Evolutionary conservation across 2,329 filamentous ascomycete species (phyloP).

Genomic region (Neopestalotiopsis rosae): DNA sequence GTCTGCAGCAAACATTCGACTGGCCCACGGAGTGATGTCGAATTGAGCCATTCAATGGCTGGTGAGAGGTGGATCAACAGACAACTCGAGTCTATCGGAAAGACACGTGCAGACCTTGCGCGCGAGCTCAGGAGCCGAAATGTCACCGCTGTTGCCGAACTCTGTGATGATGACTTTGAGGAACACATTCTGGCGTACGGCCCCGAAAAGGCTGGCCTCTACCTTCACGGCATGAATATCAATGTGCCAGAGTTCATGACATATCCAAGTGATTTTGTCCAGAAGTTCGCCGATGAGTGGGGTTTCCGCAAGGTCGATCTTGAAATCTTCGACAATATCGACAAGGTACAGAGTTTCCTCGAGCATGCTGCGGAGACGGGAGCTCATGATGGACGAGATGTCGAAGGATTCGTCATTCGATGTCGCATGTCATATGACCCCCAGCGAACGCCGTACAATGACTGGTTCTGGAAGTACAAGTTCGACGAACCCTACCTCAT

Average conservation of each 20-base stretch:
- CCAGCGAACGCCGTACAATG: conserved; percentile 64
- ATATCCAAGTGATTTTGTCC: conserved; percentile 81
- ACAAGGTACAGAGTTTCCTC: conserved; percentile 78
- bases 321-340: conserved; percentile 75
- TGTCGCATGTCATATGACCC: conserved; percentile 72
- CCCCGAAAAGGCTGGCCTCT: conserved; percentile 83
- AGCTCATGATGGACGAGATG: conserved; percentile 87
- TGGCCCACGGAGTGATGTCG: conserved; percentile 73
- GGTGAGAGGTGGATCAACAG: conserved; percentile 83
- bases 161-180: conserved; percentile 95
- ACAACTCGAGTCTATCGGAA: conserved; percentile 80
- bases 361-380: conserved; percentile 87
- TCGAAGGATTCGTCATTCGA: conserved; percentile 95
- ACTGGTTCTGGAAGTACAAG: conserved; percentile 99
- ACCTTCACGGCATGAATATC: conserved; percentile 94
- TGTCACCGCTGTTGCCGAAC: conserved; percentile 91
- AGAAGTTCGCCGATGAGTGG: conserved; percentile 89
- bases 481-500: conserved; percentile 98
- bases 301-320: conserved; percentile 90
- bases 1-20: conserved; percentile 99
- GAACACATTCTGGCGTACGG: conserved; percentile 94
- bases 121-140: conserved; percentile 78
- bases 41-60: conserved; percentile 80
- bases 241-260: conserved; percentile 93
- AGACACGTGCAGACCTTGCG: conserved; percentile 79